Percentiles rank a stretch among this genome's conserved stretches.
phyloP scores from a whole-genome alignment of 176 grass and related monocot species.

The Saccharum officinarum region DNA sequence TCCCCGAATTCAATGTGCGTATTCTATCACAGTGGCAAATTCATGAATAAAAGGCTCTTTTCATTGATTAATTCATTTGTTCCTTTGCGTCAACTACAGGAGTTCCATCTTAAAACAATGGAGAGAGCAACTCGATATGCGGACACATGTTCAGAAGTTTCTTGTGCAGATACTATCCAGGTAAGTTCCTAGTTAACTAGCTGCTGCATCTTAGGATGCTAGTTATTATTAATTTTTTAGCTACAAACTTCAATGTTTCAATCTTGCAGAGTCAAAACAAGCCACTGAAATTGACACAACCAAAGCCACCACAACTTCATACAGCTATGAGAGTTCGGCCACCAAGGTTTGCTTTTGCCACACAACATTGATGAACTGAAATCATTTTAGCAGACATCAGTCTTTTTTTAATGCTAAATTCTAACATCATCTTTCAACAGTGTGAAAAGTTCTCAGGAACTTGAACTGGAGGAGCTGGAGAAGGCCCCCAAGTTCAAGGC shows the following conservation, averaged over 20 bases:
- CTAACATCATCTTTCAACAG: slow-evolving; percentile 53
- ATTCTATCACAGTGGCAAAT: slow-evolving; percentile 8
- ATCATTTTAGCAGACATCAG: background rate
- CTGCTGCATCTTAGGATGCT: background rate
- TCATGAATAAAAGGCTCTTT: background rate
- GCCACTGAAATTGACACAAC: slow-evolving; percentile 48
- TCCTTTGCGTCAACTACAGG: slow-evolving; percentile 45
- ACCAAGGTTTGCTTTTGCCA: slow-evolving; percentile 58
- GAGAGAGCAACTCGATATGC: slow-evolving; percentile 68
- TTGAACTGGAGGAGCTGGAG: slow-evolving; percentile 85
- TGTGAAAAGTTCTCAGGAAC: slow-evolving; percentile 82
- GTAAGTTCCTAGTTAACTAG: slow-evolving; percentile 36
- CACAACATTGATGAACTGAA: slow-evolving; percentile 1
- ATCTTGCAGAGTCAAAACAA: slow-evolving; percentile 65
- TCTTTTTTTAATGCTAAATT: background rate
- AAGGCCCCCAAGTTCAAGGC: slow-evolving; percentile 94
- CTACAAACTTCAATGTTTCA: slow-evolving; percentile 34
- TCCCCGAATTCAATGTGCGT: slow-evolving; percentile 74
- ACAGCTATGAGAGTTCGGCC: slow-evolving; percentile 76
- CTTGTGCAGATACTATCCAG: slow-evolving; percentile 48
- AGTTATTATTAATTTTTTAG: background rate
- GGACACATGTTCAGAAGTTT: slow-evolving; percentile 64
- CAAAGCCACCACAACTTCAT: slow-evolving; percentile 75
- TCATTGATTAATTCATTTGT: background rate
- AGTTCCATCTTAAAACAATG: slow-evolving; percentile 86